Conservation (phyloP, 306 rosid species). For the Cucumis melo region DNA sequence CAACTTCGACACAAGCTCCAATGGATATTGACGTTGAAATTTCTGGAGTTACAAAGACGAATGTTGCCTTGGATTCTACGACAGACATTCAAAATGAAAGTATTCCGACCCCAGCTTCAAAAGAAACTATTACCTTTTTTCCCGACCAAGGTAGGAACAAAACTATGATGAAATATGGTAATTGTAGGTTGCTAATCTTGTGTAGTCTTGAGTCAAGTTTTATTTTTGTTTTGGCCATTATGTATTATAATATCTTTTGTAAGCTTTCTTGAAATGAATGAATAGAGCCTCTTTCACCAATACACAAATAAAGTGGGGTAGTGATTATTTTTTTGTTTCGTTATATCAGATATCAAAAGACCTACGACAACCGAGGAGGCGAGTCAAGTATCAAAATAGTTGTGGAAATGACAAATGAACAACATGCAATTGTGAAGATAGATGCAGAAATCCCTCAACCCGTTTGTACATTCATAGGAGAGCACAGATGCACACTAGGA, state of each 20-base stretch:
- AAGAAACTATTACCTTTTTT: conserved; percentile 20
- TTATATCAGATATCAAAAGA: conserved; percentile 24
- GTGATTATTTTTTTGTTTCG: conserved; percentile 7
- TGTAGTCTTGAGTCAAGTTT: background rate
- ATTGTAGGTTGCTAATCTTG: background rate
- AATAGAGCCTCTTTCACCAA: too few relatives aligned
- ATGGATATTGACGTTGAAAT: conserved; percentile 16
- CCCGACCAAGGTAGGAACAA: conserved; percentile 42
- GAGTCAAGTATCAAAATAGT: conserved; percentile 19
- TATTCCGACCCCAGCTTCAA: conserved; percentile 18
- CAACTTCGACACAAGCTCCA: conserved; percentile 15
- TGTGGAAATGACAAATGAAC: conserved; percentile 8
- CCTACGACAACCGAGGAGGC: conserved; percentile 21
- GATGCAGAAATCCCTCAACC: conserved; percentile 18
- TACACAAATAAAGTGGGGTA: conserved; percentile 1
- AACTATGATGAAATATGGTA: background rate
- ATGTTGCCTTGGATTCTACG: conserved; percentile 18
- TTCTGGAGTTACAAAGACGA: conserved; percentile 20
- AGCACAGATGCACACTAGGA: conserved; percentile 32
- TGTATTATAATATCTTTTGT: too few relatives aligned
- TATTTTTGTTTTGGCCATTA: too few relatives aligned
- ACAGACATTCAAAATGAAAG: conserved; percentile 11
- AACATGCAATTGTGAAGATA: conserved; percentile 18
- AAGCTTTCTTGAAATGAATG: too few relatives aligned
- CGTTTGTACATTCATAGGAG: conserved; percentile 48